phyloP scores from a whole-genome alignment of 2,329 filamentous ascomycete genomes.

The Trichoderma pleuroti region DNA sequence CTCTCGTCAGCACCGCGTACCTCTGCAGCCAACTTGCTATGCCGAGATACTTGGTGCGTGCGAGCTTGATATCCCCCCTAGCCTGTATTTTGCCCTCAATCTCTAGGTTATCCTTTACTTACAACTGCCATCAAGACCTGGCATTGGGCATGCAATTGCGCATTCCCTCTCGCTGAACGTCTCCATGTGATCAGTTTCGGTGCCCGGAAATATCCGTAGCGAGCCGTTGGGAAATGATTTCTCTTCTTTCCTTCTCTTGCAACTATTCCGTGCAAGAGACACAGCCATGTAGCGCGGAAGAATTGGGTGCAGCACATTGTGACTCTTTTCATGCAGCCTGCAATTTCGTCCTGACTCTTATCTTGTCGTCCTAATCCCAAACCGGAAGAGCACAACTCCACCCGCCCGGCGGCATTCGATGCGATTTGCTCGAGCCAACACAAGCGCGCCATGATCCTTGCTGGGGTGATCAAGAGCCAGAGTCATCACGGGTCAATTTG shows the following conservation, averaged over 20 bases:
- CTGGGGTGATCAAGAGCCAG: neutral
- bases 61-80: neutral
- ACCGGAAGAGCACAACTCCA: neutral
- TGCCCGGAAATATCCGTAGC: neutral
- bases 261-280: neutral
- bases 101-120: neutral
- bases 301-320: neutral
- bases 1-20: neutral
- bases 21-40: neutral
- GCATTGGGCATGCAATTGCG: neutral
- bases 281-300: neutral
- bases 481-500: neutral
- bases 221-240: neutral
- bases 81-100: neutral
- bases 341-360: slow-evolving; percentile 1
- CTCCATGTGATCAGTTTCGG: neutral
- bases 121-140: neutral
- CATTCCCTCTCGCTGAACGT: neutral
- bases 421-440: neutral
- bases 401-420: neutral
- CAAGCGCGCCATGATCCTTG: neutral
- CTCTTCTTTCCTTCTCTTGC: neutral
- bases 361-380: neutral
- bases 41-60: neutral
- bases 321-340: slow-evolving; percentile 1